Evolutionary conservation across 2,329 filamentous ascomycete species (phyloP), one percentile per base, ranked within the genome.

Genomic region (Clonostachys chloroleuca): DNA sequence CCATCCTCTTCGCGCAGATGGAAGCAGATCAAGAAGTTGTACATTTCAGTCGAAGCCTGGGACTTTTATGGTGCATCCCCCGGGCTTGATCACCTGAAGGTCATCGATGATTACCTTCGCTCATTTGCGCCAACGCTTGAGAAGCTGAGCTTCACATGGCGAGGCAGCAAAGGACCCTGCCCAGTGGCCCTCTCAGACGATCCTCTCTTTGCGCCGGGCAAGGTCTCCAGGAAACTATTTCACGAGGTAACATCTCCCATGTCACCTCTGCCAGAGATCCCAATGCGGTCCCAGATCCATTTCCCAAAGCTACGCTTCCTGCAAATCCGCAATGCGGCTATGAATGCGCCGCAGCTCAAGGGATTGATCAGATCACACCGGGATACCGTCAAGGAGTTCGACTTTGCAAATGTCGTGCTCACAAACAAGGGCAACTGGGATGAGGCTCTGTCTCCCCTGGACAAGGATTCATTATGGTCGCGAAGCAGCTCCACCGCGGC

Each of bases 21-120:
- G 90, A 73, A 75, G 42, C 88, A 92, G 65, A 89, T 95, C 62
- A 78, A 76, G 53, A 84, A 84, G 52, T 76, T 95, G 30, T 78
- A 80, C 56, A 83, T 94, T 52, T 82, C 80, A 33, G 86, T 89
- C 62, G 84, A 90, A 53, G 76, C 78, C 39, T 90, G 82, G 79
- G 79, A 83, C 62, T 84, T 82, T 63, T 72, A 73, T 54, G 78
- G 73, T 30, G 65, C 75, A 0, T 75, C 76, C n/a, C 78, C 79
- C 2, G 80, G 84, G 16, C 71, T 79, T 34, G 81, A 89, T 64
- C 87, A 88, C 62, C 77, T 84, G 47, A 90, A 90, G 66, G 81
- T 94, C 58, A 79, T 95, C 2, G 86, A 94, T 56, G 84, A 89
- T 56, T 95, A 91, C 61, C 76, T 95, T 52, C 81, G 86, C 47